Conservation (phyloP, 495 filamentous ascomycete genomes). For the Penicillium macrosclerotiorum region DNA sequence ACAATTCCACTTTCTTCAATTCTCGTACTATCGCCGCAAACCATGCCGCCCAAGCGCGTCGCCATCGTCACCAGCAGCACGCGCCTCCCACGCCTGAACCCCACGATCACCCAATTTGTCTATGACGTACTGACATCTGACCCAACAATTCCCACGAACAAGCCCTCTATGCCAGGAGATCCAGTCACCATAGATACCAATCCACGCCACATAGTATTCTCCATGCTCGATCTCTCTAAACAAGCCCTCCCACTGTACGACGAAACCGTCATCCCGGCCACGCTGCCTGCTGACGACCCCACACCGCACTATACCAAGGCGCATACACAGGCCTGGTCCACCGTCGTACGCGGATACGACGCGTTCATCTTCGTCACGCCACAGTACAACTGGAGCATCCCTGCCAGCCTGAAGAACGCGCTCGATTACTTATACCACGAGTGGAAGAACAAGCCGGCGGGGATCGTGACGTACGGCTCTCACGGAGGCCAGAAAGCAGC, state of each 20-base stretch:
- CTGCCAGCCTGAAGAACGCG: slow-evolving; percentile 59
- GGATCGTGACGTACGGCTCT: slow-evolving; percentile 55
- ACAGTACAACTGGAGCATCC: slow-evolving; percentile 54
- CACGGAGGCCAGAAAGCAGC: slow-evolving; percentile 43
- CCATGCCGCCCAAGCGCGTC: slow-evolving; percentile 22
- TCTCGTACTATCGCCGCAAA: no score
- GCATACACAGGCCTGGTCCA: slow-evolving; percentile 51
- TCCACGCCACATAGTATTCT: slow-evolving; percentile 20
- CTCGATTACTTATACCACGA: slow-evolving; percentile 60
- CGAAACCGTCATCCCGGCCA: slow-evolving; percentile 49
- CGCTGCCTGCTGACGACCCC: slow-evolving; percentile 36
- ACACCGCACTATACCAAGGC: slow-evolving; percentile 42
- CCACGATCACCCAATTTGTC: slow-evolving; percentile 27
- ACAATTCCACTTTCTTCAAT: no score
- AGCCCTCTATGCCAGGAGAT: background rate
- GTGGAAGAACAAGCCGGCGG: slow-evolving; percentile 58
- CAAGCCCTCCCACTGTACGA: slow-evolving; percentile 59
- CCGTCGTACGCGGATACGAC: slow-evolving; percentile 42
- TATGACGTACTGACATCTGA: slow-evolving; percentile 23
- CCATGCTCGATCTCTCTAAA: slow-evolving; percentile 46
- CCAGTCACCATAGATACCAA: slow-evolving; percentile 11
- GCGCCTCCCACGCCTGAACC: slow-evolving; percentile 24
- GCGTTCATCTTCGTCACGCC: slow-evolving; percentile 59
- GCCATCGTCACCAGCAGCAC: slow-evolving; percentile 31
- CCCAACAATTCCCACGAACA: slow-evolving; percentile 20